Percentiles rank a stretch among this genome's conserved stretches.
Conservation (phyloP, 1,284 basidiomycete genomes). For the Hypsizygus ulmarius region DNA sequence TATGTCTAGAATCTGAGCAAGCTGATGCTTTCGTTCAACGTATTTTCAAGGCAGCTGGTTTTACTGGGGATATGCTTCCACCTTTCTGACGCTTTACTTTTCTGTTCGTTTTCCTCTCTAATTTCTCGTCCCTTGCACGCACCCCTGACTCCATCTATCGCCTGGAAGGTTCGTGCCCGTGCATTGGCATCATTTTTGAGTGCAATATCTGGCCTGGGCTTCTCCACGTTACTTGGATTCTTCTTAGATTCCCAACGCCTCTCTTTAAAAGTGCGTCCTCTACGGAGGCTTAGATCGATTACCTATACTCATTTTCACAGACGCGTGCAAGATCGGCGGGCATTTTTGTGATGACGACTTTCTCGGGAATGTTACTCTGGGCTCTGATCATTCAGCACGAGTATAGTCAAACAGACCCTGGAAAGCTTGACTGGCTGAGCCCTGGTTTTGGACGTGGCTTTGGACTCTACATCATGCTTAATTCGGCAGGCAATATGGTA, state of each 20-base stretch:
- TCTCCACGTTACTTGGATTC: constrained; percentile 16
- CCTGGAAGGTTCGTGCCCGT: constrained; percentile 17
- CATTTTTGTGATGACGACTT: constrained; percentile 13
- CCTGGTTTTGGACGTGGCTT: constrained; percentile 21
- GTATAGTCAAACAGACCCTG: constrained; percentile 18
- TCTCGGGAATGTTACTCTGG: constrained; percentile 21
- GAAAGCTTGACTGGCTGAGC: constrained; percentile 21
- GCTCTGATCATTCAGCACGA: constrained; percentile 20
- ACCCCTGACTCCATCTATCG: not conserved
- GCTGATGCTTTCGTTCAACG: not conserved
- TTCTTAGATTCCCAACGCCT: constrained; percentile 20
- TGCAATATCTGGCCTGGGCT: constrained; percentile 18
- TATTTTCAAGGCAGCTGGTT: constrained; percentile 20
- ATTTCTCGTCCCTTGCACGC: not conserved
- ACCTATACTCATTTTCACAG: not conserved
- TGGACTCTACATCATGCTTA: constrained; percentile 20
- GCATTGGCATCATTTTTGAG: constrained; percentile 21
- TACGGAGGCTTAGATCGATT: not conserved
- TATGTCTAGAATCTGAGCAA: constrained; percentile 1
- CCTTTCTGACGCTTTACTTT: constrained; percentile 23
- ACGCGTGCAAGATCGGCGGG: constrained; percentile 16
- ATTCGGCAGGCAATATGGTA: constrained; percentile 18
- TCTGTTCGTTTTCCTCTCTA: constrained; percentile 8
- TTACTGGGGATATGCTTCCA: constrained; percentile 22
- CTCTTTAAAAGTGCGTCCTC: constrained; percentile 13